phyloP scores from a whole-genome alignment of 2,329 filamentous ascomycete genomes.

The Diaporthe capsici region DNA sequence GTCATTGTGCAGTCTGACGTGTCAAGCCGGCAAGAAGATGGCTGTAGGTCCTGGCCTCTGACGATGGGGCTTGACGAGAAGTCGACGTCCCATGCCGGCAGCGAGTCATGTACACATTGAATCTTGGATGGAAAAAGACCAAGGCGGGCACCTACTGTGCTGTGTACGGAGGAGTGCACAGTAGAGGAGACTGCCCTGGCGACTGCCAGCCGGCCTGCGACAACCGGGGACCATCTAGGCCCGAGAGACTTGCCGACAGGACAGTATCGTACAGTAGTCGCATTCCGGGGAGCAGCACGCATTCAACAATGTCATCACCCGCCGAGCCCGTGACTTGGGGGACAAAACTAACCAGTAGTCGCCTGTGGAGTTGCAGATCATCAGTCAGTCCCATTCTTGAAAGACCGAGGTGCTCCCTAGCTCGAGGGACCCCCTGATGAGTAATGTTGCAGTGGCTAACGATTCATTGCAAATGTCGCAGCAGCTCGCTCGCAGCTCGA shows the following conservation, averaged over 20 bases:
- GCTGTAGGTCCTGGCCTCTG: conserved; percentile 6
- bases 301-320: conserved; percentile 20
- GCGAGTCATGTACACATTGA: conserved; percentile 25
- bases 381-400: conserved; percentile 29
- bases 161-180: conserved; percentile 4
- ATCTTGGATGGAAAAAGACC: conserved; percentile 6
- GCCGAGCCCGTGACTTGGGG: not conserved
- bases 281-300: not conserved
- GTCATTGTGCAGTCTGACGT: conserved; percentile 29
- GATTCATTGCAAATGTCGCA: conserved; percentile 33
- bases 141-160: not conserved
- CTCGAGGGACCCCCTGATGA: conserved; percentile 26
- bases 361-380: conserved; percentile 34
- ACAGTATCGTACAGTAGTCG: not conserved
- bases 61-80: conserved; percentile 4
- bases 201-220: conserved; percentile 10
- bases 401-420: conserved; percentile 32
- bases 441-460: conserved; percentile 30
- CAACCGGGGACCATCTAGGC: not conserved
- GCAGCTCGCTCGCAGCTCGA: not conserved
- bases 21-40: conserved; percentile 13
- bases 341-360: conserved; percentile 12
- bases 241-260: conserved; percentile 23
- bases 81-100: conserved; percentile 13
- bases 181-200: not conserved